Percentiles rank a stretch among this genome's conserved stretches.
Conservation (phyloP, 352 stramenopile species). For the Aphanomyces astaci region DNA sequence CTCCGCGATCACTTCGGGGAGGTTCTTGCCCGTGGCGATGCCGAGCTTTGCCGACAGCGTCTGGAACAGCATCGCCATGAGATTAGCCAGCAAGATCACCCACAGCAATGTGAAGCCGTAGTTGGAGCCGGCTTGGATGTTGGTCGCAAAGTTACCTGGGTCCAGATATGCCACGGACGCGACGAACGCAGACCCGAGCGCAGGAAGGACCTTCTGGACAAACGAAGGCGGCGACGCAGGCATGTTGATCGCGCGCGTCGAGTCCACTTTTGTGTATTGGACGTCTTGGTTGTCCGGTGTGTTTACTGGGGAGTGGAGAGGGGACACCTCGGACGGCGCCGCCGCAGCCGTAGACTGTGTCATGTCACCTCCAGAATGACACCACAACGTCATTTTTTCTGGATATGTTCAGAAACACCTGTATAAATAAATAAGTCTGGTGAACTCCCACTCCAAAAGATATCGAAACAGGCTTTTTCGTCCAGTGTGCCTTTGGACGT, state of each 20-base stretch:
- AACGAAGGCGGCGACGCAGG: not conserved
- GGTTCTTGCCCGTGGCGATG: conserved; percentile 15
- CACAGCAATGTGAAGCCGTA: conserved; percentile 24
- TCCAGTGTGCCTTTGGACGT: no score
- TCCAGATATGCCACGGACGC: conserved; percentile 21
- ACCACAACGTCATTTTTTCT: no score
- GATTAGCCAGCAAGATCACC: conserved; percentile 25
- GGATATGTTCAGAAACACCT: no score
- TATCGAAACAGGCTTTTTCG: no score
- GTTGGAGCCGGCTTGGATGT: conserved; percentile 19
- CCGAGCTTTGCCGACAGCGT: conserved; percentile 21
- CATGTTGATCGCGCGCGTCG: not conserved
- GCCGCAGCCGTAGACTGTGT: not conserved
- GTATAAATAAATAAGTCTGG: no score
- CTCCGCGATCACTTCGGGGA: conserved; percentile 1
- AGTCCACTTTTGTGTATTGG: conserved; percentile 4
- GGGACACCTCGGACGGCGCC: not conserved
- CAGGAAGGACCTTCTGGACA: conserved; percentile 8
- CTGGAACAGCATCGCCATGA: conserved; percentile 27
- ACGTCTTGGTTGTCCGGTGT: not conserved
- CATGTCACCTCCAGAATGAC: no score
- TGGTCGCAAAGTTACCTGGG: conserved; percentile 23
- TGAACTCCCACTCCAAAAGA: no score
- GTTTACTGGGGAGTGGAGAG: not conserved
- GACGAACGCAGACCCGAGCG: conserved; percentile 20